phyloP scores from a whole-genome alignment of 768 basidiomycete species.

The Leccinum disarticulatum region DNA sequence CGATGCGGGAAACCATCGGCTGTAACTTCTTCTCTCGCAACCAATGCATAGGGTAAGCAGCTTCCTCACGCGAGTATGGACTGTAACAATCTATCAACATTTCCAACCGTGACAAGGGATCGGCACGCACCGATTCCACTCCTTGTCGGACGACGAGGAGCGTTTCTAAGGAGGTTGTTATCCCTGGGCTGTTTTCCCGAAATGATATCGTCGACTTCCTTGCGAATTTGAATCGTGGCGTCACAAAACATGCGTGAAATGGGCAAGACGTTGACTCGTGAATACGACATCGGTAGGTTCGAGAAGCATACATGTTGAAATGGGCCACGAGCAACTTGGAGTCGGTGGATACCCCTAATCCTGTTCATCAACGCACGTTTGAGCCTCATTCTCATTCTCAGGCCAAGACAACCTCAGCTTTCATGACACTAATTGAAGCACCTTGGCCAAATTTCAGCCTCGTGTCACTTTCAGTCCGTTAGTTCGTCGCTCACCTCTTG shows the following conservation, averaged over 20 bases:
- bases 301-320: conserved; percentile 94
- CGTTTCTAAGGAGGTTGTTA: conserved; percentile 91
- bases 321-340: conserved; percentile 98
- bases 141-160: conserved; percentile 84
- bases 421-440: too few relatives aligned
- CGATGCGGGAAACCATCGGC: conserved; percentile 89
- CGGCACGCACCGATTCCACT: conserved; percentile 78
- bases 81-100: conserved; percentile 37
- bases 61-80: conserved; percentile 86
- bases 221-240: conserved; percentile 95
- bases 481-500: too few relatives aligned
- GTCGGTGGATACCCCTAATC: conserved; percentile 96
- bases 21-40: conserved; percentile 92
- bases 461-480: too few relatives aligned
- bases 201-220: conserved; percentile 86
- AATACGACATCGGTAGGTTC: conserved; percentile 77
- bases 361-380: conserved; percentile 33
- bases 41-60: conserved; percentile 87
- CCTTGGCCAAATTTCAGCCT: too few relatives aligned
- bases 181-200: conserved; percentile 85
- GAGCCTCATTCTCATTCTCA: background rate
- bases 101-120: background rate
- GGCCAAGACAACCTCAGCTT: too few relatives aligned
- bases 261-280: background rate
- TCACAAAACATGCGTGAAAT: conserved; percentile 77